phyloP scores from a whole-genome alignment of 768 basidiomycete genomes.

The Tricholoma saponaceum region DNA sequence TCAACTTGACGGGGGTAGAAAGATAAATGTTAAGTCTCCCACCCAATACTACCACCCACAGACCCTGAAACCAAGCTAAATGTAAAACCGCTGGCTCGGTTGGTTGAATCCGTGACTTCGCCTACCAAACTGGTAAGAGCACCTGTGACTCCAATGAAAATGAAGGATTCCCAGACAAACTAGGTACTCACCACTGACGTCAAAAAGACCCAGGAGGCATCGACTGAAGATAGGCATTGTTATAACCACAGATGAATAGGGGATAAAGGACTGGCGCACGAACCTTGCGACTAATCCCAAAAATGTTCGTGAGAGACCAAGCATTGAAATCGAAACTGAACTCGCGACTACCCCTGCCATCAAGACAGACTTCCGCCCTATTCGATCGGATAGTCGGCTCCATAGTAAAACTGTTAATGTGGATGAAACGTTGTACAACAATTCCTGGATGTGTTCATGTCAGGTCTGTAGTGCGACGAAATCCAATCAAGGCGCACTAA shows the following conservation, averaged over 20 bases:
- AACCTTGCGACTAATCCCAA: slow-evolving; percentile 16
- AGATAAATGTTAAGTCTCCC: slow-evolving; percentile 28
- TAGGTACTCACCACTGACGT: slow-evolving; percentile 45
- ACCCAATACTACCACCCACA: slow-evolving; percentile 42
- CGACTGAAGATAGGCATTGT: slow-evolving; percentile 18
- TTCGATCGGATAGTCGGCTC: slow-evolving; percentile 24
- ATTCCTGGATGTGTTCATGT: slow-evolving; percentile 13
- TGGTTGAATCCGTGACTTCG: slow-evolving; percentile 60
- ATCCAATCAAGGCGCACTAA: neutral
- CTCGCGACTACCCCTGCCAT: slow-evolving; percentile 20
- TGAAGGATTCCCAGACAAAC: neutral
- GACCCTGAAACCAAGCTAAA: slow-evolving; percentile 41
- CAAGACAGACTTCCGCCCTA: slow-evolving; percentile 27
- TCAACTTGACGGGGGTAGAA: slow-evolving; percentile 10
- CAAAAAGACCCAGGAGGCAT: slow-evolving; percentile 55
- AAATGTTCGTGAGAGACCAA: slow-evolving; percentile 10
- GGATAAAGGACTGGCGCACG: neutral
- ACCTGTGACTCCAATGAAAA: slow-evolving; percentile 27
- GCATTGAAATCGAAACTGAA: slow-evolving; percentile 1
- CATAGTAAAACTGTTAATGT: slow-evolving; percentile 21
- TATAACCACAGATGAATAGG: neutral
- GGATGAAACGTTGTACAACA: slow-evolving; percentile 22
- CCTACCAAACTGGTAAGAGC: slow-evolving; percentile 72
- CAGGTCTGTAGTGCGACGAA: neutral
- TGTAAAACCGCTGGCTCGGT: slow-evolving; percentile 41